Evolutionary conservation across 1,284 basidiomycete species (phyloP), one percentile per base, ranked within the genome.

Genomic region (Pascua guehoae): DNA sequence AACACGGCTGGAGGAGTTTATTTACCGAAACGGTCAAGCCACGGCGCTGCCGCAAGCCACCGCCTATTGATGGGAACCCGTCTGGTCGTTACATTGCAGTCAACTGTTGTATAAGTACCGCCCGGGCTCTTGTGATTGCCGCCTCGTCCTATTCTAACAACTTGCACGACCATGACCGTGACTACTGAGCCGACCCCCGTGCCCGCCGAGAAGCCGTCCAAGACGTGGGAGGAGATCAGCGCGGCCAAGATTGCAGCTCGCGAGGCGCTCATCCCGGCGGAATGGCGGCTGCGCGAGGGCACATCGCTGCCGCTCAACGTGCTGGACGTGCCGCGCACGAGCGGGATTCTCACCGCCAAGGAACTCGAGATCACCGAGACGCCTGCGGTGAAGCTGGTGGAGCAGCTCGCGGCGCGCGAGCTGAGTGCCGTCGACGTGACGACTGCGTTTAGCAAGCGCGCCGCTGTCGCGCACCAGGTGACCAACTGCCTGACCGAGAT

Each of bases 381-480:
- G 75, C 18, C 72, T 48, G 66, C 74, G 11, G 50, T 60, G 0
- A 54, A 46, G 12, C 61, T 74, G 39, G 62, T 72, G 14, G 51
- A 51, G 32, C 42, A 53, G 53, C 62, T 74, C 57, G 18, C 55
- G 17, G 51, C 83, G 15, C 37, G 47, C 36, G 47, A 47, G 44
- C 51, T 47, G 37, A 57, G 62, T 2, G 49, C 66, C 0, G 64
- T 66, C 1, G 59, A 66, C 17, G 68, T 68, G 8, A 55, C 64
- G 7, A 63, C 49, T 1, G 70, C 70, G 10, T 73, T 62, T 51
- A 41, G 58, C 70, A 91, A 91, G 77, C 80, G 88, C 36, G 87
- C 89, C 0, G 80, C 88, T 46, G 76, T 91, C 51, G 89, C 89
- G 1, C 89, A 91, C 57, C 89, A 91, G 69, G 74, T 89, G 15